phyloP scores from a whole-genome alignment of 441 rosid species.

The Erysimum pusillum region DNA sequence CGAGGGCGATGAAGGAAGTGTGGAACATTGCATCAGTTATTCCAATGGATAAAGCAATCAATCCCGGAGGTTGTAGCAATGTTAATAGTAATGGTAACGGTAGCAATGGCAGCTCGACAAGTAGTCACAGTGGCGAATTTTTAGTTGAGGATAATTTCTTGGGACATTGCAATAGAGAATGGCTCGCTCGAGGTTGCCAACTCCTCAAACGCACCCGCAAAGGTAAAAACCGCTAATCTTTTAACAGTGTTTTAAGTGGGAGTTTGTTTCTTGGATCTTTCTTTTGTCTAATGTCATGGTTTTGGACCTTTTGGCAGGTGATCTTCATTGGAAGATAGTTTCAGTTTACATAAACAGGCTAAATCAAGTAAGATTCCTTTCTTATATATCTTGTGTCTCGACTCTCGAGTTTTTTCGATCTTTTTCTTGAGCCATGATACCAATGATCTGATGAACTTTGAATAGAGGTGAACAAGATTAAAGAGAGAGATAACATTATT shows the following conservation, averaged over 20 bases:
- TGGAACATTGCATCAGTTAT: slow-evolving; percentile 94
- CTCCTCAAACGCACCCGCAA: slow-evolving; percentile 90
- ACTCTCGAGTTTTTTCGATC: background rate
- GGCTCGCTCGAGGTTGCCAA: slow-evolving; percentile 85
- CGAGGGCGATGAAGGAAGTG: slow-evolving; percentile 83
- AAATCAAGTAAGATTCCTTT: slow-evolving; percentile 63
- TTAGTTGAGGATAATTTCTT: slow-evolving; percentile 72
- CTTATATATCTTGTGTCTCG: slow-evolving; percentile 3
- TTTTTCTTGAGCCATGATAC: slow-evolving; percentile 21
- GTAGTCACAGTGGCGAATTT: slow-evolving; percentile 72
- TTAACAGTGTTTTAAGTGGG: too few species aligned
- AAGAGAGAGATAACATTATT: slow-evolving; percentile 42
- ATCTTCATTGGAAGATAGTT: slow-evolving; percentile 89
- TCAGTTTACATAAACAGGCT: slow-evolving; percentile 78
- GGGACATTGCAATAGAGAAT: slow-evolving; percentile 78
- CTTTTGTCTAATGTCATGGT: slow-evolving; percentile 9
- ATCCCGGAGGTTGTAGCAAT: slow-evolving; percentile 44
- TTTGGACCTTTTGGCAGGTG: slow-evolving; percentile 62
- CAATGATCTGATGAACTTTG: slow-evolving; percentile 29
- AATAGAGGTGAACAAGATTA: slow-evolving; percentile 1
- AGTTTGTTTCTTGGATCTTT: too few species aligned
- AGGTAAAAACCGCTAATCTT: too few species aligned
- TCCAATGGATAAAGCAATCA: slow-evolving; percentile 77
- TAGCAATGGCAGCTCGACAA: slow-evolving; percentile 61
- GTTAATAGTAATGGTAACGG: slow-evolving; percentile 15